Conservation (phyloP, 169 alveolate species). For the Amoebophrya sp. region DNA sequence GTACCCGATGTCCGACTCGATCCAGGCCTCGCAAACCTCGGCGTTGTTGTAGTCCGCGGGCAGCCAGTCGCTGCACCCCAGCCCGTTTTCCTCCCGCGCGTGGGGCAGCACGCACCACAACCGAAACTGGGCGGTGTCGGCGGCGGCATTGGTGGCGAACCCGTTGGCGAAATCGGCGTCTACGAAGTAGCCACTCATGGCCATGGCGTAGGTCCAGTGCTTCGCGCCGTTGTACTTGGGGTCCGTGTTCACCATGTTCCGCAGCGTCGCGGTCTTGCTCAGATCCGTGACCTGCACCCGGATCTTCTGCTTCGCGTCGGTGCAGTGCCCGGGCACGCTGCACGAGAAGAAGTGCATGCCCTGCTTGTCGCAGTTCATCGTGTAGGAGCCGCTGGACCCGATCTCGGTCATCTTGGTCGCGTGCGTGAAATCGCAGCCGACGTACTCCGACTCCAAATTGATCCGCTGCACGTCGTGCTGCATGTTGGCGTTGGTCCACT, state of each 20-base stretch:
- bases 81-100: neutral
- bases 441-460: neutral
- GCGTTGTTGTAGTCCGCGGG: neutral
- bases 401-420: neutral
- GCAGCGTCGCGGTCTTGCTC: neutral
- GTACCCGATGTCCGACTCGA: neutral
- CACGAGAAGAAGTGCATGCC: neutral
- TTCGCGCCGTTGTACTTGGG: neutral
- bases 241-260: neutral
- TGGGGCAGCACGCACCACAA: neutral
- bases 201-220: neutral
- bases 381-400: neutral
- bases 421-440: neutral
- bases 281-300: neutral
- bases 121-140: neutral
- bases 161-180: neutral
- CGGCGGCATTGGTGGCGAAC: neutral
- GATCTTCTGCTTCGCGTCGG: neutral
- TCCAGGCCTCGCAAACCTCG: neutral
- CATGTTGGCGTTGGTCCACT: neutral
- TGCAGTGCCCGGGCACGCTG: neutral
- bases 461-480: neutral
- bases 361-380: neutral
- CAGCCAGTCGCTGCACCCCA: neutral
- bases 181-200: neutral